These are phyloP conservation scores for Neonectria hederae DNA, from an alignment of 2,329 filamentous ascomycete genomes.

Conservation along the genomic window DNA sequence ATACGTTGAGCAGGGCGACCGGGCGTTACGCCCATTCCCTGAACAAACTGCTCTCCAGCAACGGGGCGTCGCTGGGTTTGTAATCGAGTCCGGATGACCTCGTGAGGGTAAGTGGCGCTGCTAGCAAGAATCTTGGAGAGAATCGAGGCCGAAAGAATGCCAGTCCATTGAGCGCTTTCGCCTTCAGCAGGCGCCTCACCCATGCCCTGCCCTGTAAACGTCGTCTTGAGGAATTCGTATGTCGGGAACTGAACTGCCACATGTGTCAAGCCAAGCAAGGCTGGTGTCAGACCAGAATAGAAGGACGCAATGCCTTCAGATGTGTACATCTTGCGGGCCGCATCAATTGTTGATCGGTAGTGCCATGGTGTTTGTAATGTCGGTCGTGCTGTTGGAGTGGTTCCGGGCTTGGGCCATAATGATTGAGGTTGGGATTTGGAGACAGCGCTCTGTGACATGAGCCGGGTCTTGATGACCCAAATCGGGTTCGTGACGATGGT, in stretches of 20 bases:
- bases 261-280: slow-evolving; percentile 89
- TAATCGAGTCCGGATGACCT: slow-evolving; percentile 91
- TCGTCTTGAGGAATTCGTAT: slow-evolving; percentile 92
- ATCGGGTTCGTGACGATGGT: slow-evolving; percentile 97
- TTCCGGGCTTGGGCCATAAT: slow-evolving; percentile 58
- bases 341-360: slow-evolving; percentile 89
- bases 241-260: slow-evolving; percentile 97
- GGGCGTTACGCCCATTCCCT: slow-evolving; percentile 57
- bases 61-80: slow-evolving; percentile 88
- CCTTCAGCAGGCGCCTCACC: slow-evolving; percentile 64
- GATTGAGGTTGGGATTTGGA: slow-evolving; percentile 52
- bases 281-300: slow-evolving; percentile 93
- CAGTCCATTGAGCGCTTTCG: slow-evolving; percentile 75
- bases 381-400: slow-evolving; percentile 64
- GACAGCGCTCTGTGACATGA: slow-evolving; percentile 88
- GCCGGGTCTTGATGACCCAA: slow-evolving; percentile 98
- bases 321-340: slow-evolving; percentile 93
- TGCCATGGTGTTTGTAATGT: slow-evolving; percentile 81
- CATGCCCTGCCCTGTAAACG: slow-evolving; percentile 90
- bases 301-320: slow-evolving; percentile 90
- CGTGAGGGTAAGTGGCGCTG: slow-evolving; percentile 95
- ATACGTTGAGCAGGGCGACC: slow-evolving; percentile 41
- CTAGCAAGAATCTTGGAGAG: slow-evolving; percentile 95
- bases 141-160: slow-evolving; percentile 88
- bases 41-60: slow-evolving; percentile 62